Evolutionary conservation across 139 green algal genomes (phyloP), one percentile per base, ranked within the genome.

Genomic region (Chlorella sp.): DNA sequence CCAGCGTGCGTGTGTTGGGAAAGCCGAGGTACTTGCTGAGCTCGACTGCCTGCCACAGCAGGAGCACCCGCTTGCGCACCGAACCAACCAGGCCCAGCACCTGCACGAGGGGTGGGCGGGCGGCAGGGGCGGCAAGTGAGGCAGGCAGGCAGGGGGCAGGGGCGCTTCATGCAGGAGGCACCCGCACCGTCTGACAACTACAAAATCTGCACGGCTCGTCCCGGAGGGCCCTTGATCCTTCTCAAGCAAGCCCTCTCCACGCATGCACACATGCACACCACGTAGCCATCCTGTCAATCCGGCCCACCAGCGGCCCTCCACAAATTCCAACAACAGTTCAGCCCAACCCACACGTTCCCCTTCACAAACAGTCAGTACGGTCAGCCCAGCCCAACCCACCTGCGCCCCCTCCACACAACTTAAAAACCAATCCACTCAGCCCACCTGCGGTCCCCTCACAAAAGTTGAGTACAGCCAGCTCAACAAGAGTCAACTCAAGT

Each of bases 41-140:
- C 87, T 97, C 95, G 26, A 95, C 78, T 0, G 94, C 94, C 57
- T 96, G 91, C 95, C 95, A 98, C 71, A 98, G 91, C 90, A 98
- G 92, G 78, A 98, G 93, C 78, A 90, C 83, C 16, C 96, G 93
- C 93, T 96, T 96, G 80, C 96, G 94, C 7, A 77, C 53, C 30
- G 80, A 91, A 0, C 95, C 95, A 22, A 96, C 94, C 76, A 95
- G 34, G 0, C 95, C 94, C 82, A 96, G 89, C 48, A 96, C 88
- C 94, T 96, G 90, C 64, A 11, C 34, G 4, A 15, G 15, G 16
- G 57, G 2, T 32, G 76, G 32, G 18, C 71, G 21, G 21, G 64
- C 12, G 39, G 28, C 69, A 77, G 69, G 69, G 69, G 12, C 30
- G 32, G 28, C 64, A 71, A 71, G 64, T 9, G 64, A 12, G 64